Evolutionary conservation across 345 rosid genomes (phyloP).

Genomic region (Physaria fendleri): DNA sequence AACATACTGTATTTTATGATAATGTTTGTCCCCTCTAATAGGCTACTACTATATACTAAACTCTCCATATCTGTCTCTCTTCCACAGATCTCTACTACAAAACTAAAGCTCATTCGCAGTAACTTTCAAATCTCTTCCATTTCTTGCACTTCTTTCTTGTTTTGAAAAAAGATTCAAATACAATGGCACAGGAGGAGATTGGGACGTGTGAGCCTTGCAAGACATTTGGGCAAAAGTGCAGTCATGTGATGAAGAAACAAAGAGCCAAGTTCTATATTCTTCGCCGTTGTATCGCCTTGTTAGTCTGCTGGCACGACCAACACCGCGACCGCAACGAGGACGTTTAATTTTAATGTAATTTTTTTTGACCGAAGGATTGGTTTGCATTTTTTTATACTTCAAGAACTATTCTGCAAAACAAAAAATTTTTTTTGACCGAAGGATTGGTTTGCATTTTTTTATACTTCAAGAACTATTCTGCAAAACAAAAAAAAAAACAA

Average conservation of each 20-base stretch:
- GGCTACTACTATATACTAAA: slow-evolving; percentile 15
- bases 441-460: no score
- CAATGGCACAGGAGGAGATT: slow-evolving; percentile 23
- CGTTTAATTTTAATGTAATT: no score
- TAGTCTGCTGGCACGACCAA: slow-evolving; percentile 61
- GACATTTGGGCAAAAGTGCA: slow-evolving; percentile 66
- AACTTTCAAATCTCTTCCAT: neutral
- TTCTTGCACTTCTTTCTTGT: neutral
- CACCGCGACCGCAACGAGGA: slow-evolving; percentile 21
- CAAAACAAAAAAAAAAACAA: no score
- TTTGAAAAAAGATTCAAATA: no score
- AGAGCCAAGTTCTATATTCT: slow-evolving; percentile 67
- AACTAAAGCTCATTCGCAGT: neutral
- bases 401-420: no score
- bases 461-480: no score
- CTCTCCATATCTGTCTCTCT: slow-evolving; percentile 7
- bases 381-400: no score
- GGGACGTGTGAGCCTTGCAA: slow-evolving; percentile 47
- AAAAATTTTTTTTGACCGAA: no score
- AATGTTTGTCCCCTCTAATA: slow-evolving; percentile 14
- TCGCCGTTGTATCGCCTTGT: slow-evolving; percentile 79
- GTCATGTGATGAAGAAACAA: slow-evolving; percentile 74
- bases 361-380: no score
- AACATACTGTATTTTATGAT: slow-evolving; percentile 4
- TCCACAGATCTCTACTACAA: neutral